Conservation (phyloP, 305 asterid genomes). For the Fraxinus latifolia region DNA sequence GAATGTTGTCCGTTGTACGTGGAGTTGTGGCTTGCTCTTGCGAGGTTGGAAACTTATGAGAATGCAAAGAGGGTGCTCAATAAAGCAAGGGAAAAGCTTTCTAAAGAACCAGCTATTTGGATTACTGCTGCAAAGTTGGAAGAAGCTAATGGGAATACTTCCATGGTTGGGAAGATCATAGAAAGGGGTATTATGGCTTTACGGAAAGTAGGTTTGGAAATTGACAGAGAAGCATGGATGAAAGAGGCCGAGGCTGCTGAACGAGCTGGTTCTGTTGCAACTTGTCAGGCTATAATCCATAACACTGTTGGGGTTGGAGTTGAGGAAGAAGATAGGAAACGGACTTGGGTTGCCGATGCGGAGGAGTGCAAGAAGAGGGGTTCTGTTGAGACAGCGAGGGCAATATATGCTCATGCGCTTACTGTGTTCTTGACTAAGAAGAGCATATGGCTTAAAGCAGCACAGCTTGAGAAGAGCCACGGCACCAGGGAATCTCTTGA, state of each 20-base stretch:
- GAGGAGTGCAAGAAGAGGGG: conserved; percentile 94
- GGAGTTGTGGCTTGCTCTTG: conserved; percentile 88
- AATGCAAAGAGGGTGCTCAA: conserved; percentile 80
- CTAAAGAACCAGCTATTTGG: conserved; percentile 89
- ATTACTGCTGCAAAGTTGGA: conserved; percentile 87
- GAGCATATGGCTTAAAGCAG: conserved; percentile 98
- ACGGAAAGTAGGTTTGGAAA: conserved; percentile 77
- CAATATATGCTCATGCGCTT: conserved; percentile 77
- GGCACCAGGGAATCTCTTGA: conserved; percentile 85
- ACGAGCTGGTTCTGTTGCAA: conserved; percentile 80
- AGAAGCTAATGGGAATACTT: conserved; percentile 74
- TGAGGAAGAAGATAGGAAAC: conserved; percentile 90
- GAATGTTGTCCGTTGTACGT: conserved; percentile 83
- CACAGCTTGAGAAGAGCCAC: conserved; percentile 93
- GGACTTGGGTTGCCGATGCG: conserved; percentile 98
- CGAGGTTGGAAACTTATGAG: conserved; percentile 69
- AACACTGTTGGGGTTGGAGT: conserved; percentile 83
- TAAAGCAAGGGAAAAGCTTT: conserved; percentile 78
- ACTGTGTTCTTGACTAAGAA: conserved; percentile 78
- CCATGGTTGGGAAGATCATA: conserved; percentile 68
- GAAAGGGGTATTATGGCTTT: conserved; percentile 78
- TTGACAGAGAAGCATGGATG: conserved; percentile 92
- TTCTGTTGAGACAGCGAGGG: conserved; percentile 85
- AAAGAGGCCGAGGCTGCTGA: conserved; percentile 95
- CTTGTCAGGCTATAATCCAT: conserved; percentile 78